A percentile compares a stretch with the other conserved stretches of the same genome.
Conservation (phyloP, 2,329 filamentous ascomycete genomes). For the Alternaria sp. region DNA sequence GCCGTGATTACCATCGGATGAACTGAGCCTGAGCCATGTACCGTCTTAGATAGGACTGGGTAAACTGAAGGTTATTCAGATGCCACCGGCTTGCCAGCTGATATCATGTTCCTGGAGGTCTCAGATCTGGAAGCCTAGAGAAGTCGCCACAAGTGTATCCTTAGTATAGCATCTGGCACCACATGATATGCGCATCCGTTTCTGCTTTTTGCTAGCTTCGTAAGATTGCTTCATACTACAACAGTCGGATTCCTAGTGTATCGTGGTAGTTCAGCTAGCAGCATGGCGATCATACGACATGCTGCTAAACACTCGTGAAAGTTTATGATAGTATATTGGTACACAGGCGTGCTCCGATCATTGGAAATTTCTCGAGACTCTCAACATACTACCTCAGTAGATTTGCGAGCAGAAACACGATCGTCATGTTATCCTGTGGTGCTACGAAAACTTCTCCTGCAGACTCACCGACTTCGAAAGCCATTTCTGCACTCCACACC, state of each 20-base stretch:
- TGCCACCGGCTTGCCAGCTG: slow-evolving; percentile 1
- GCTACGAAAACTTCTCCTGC: slow-evolving; percentile 1
- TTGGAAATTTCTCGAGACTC: too few relatives aligned
- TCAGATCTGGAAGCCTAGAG: neutral
- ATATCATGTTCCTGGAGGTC: neutral
- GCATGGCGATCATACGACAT: too few relatives aligned
- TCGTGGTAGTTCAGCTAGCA: too few relatives aligned
- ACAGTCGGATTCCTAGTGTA: too few relatives aligned
- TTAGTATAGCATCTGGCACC: neutral
- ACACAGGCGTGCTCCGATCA: too few relatives aligned
- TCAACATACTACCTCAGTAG: too few relatives aligned
- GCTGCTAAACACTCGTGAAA: too few relatives aligned
- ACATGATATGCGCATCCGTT: neutral
- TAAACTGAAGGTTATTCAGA: neutral
- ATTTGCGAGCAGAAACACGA: neutral
- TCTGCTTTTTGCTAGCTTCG: too few relatives aligned
- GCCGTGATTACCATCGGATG: slow-evolving; percentile 1
- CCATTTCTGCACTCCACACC: slow-evolving; percentile 14
- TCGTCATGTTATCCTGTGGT: neutral
- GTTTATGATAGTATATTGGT: too few relatives aligned
- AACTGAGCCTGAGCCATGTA: neutral
- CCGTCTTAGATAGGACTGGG: neutral
- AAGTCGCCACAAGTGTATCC: neutral
- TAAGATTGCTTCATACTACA: too few relatives aligned
- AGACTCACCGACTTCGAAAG: slow-evolving; percentile 6